Evolutionary conservation across 345 rosid species (phyloP), one percentile per base, ranked within the genome.

Genomic region (Populus nigra): DNA sequence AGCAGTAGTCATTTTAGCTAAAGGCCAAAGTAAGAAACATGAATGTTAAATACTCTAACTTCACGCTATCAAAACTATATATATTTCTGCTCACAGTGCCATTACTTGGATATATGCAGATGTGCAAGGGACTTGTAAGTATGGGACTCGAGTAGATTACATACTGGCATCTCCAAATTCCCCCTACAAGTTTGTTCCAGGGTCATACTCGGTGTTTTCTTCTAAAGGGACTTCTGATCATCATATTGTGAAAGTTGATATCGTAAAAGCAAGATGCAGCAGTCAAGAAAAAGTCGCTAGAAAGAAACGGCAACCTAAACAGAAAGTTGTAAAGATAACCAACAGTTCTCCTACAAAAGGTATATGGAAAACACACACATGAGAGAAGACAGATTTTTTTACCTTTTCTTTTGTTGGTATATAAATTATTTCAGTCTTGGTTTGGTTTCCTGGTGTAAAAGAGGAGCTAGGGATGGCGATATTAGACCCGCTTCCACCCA

Each of bases 191-290:
- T 95, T 93, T 53, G 89, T 91, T 76, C 94, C 96, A 0, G 98
- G 99, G 1, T 95, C 98, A 0, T 95, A 95, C 73, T 93, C 97
- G 1, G 99, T 95, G 10, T 45, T 86, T 1, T 95, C 99, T 74
- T 95, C 99, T 0, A 93, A 95, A 83, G 98, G 99, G 72, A 95
- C 98, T 61, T 95, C 98, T 0, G 99, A 95, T 87, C 98, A 95
- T 83, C 99, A 95, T 86, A 92, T 95, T 10, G 99, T 95, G 27
- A 93, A 88, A 80, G 99, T 91, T 29, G 99, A 95, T 39, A 61
- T 95, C 61, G 66, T 80, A 4, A 93, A 86, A 79, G 76, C 38
- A 20, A 63, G 61, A 7, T 20, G 65, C 18, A 31, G 9, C 49
- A 39, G 25, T 76, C 77, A 57, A 67, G 70, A 82, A 11, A 77